Conservation (phyloP, 805 yeast genomes). For the Myxozyma monticola region DNA sequence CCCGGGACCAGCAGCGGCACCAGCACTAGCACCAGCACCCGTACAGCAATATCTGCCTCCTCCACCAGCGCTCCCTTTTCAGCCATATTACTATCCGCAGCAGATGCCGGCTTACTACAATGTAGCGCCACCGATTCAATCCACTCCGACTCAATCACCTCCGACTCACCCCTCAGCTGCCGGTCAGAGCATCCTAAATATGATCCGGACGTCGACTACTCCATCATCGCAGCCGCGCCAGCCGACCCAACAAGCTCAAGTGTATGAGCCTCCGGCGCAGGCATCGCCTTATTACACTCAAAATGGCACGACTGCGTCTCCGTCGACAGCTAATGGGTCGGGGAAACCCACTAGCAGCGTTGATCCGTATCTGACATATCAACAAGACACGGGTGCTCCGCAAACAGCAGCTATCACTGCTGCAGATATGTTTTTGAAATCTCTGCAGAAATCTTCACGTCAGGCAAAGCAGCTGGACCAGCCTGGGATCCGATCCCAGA, state of each 20-base stretch:
- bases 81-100: too few species aligned
- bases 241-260: neutral
- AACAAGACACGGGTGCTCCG: constrained; percentile 4
- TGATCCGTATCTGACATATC: neutral
- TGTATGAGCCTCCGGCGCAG: too few species aligned
- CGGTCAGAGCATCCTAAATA: constrained; percentile 7
- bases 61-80: too few species aligned
- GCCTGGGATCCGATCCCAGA: too few species aligned
- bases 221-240: neutral
- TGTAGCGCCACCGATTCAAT: neutral
- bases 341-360: neutral
- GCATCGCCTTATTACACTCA: too few species aligned
- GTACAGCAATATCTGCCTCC: too few species aligned
- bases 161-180: neutral
- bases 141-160: neutral
- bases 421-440: constrained; percentile 15
- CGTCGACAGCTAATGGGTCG: too few species aligned
- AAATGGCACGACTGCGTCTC: too few species aligned
- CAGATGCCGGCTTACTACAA: too few species aligned
- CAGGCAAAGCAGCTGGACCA: too few species aligned
- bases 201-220: neutral
- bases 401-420: constrained; percentile 6
- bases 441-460: constrained; percentile 24
- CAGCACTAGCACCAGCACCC: neutral
- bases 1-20: neutral